phyloP scores from a whole-genome alignment of 2,329 filamentous ascomycete genomes.

The Xylaria sp. region DNA sequence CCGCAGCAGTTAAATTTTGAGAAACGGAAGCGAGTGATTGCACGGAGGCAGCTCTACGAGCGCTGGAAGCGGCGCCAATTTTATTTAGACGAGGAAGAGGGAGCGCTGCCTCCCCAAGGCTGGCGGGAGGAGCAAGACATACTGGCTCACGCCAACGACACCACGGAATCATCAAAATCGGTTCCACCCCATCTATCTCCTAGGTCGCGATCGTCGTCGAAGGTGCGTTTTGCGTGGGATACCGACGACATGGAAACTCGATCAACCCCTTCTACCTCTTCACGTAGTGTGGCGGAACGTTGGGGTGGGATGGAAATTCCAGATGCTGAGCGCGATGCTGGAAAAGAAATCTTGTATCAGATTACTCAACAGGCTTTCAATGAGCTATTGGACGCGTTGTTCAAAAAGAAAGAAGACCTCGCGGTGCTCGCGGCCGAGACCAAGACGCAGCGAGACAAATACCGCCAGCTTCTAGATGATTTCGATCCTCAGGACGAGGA shows the following conservation, averaged over 20 bases:
- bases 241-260: conserved; percentile 70
- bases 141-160: conserved; percentile 46
- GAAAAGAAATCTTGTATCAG: conserved; percentile 88
- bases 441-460: conserved; percentile 63
- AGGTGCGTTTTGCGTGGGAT: conserved; percentile 78
- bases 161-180: conserved; percentile 52
- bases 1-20: conserved; percentile 46
- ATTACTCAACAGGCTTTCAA: conserved; percentile 93
- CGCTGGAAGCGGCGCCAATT: conserved; percentile 80
- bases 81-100: conserved; percentile 86
- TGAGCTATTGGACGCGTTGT: conserved; percentile 85
- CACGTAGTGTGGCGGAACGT: conserved; percentile 72
- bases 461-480: conserved; percentile 54
- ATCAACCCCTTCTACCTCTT: conserved; percentile 76
- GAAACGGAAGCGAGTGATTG: conserved; percentile 48
- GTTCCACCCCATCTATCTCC: conserved; percentile 50
- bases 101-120: conserved; percentile 65
- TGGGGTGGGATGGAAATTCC: conserved; percentile 82
- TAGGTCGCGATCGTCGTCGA: conserved; percentile 76
- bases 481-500: conserved; percentile 46
- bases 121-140: conserved; percentile 68
- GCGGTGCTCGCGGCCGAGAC: conserved; percentile 72
- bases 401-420: conserved; percentile 79
- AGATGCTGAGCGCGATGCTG: conserved; percentile 79
- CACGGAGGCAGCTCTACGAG: conserved; percentile 64